Conservation (phyloP, 1,284 basidiomycete species). For the Cryptococcus floricola region DNA sequence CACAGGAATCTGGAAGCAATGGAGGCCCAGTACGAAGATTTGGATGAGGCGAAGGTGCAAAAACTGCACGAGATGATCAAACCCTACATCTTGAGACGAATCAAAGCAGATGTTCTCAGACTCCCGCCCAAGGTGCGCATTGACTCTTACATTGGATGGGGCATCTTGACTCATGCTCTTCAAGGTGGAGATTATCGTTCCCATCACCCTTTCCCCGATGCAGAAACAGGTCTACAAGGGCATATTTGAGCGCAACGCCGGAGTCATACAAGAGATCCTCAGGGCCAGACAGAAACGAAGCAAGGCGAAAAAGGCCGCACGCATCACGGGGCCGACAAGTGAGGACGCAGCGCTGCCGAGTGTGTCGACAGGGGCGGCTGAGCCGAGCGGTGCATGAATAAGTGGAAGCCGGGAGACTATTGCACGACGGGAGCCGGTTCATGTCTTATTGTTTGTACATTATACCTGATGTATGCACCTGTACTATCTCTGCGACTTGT, state of each 20-base stretch:
- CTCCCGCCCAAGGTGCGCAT: conserved; percentile 79
- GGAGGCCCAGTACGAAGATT: conserved; percentile 63
- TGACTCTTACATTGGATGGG: background rate
- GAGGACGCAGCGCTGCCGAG: background rate
- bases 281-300: conserved; percentile 21
- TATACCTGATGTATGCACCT: too few species aligned
- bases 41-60: conserved; percentile 72
- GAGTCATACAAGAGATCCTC: conserved; percentile 28
- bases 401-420: too few species aligned
- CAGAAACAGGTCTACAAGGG: conserved; percentile 87
- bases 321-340: background rate
- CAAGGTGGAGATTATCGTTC: conserved; percentile 68
- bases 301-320: background rate
- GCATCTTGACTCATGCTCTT: background rate
- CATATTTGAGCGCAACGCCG: conserved; percentile 55
- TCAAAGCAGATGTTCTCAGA: conserved; percentile 87
- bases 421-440: too few species aligned
- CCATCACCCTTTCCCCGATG: conserved; percentile 79
- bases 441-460: too few species aligned
- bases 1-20: conserved; percentile 62
- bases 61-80: conserved; percentile 71
- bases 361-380: background rate
- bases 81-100: conserved; percentile 87
- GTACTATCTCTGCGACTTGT: too few species aligned
- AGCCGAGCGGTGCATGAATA: too few species aligned